Evolutionary conservation across 208 protist genomes (phyloP).

Genomic region (Leishmania martiniquensis): DNA sequence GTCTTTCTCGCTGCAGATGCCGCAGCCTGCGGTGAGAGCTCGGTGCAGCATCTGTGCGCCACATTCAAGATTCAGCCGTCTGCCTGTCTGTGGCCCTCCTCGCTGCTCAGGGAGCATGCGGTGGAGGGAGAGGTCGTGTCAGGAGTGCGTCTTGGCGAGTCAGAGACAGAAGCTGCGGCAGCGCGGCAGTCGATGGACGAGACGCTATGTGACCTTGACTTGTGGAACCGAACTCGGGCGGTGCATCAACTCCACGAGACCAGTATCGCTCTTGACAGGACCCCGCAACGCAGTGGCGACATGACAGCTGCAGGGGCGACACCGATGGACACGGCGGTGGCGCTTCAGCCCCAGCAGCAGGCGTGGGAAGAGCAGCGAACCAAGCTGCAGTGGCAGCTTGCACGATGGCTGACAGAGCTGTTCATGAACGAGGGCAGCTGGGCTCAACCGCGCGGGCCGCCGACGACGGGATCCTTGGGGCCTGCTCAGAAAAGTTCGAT

Average conservation of each 20-base stretch:
- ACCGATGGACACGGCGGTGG: neutral
- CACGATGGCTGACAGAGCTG: slow-evolving; percentile 65
- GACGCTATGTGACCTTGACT: slow-evolving; percentile 27
- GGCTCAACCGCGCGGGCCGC: slow-evolving; percentile 21
- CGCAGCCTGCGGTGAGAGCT: no score
- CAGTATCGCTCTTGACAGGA: slow-evolving; percentile 19
- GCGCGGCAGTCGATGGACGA: slow-evolving; percentile 21
- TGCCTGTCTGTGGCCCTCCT: slow-evolving; percentile 2
- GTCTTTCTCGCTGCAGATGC: neutral
- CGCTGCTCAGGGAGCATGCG: slow-evolving; percentile 11
- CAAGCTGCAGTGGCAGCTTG: slow-evolving; percentile 52
- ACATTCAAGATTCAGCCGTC: slow-evolving; percentile 30
- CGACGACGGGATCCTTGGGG: neutral
- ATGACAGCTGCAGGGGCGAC: neutral
- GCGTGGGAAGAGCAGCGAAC: slow-evolving; percentile 3
- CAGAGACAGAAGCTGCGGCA: slow-evolving; percentile 13
- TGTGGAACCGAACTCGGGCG: slow-evolving; percentile 35
- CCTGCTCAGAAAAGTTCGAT: neutral
- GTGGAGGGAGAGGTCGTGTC: slow-evolving; percentile 32
- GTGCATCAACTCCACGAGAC: slow-evolving; percentile 30
- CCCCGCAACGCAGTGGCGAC: neutral
- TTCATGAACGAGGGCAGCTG: slow-evolving; percentile 80
- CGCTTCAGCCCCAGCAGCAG: slow-evolving; percentile 14
- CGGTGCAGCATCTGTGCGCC: neutral
- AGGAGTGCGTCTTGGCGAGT: slow-evolving; percentile 2